Percentiles rank a stretch among this genome's conserved stretches.
Evolutionary conservation across 768 basidiomycete genomes (phyloP).

Genomic region (Mycena vulgaris): DNA sequence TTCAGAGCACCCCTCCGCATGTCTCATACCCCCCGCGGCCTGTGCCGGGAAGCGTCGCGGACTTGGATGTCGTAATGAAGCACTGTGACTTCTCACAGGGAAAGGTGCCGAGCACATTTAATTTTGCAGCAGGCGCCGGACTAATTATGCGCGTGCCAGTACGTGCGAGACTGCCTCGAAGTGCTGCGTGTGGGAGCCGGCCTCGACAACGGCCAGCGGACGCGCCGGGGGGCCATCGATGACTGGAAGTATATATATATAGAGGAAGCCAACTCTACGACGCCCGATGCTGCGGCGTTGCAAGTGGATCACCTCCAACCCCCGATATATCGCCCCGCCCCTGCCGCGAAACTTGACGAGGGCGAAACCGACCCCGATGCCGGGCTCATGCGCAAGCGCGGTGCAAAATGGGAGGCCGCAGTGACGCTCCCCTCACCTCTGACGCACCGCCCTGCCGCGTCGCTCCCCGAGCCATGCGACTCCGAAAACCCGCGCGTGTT

Average conservation of each 20-base stretch:
- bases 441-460: conserved; percentile 59
- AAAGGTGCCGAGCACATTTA: conserved; percentile 63
- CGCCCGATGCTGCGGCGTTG: conserved; percentile 38
- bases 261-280: conserved; percentile 60
- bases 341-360: conserved; percentile 45
- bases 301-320: conserved; percentile 22
- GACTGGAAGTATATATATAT: conserved; percentile 88
- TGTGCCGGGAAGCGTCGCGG: conserved; percentile 84
- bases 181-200: conserved; percentile 89
- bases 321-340: conserved; percentile 42
- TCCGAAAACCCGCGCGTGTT: conserved; percentile 85
- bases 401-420: conserved; percentile 70
- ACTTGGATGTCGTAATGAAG: conserved; percentile 89
- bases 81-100: conserved; percentile 86
- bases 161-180: conserved; percentile 96
- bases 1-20: conserved; percentile 69
- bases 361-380: conserved; percentile 62
- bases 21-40: conserved; percentile 91
- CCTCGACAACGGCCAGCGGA: conserved; percentile 81
- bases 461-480: conserved; percentile 72
- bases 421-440: conserved; percentile 64
- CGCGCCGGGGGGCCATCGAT: conserved; percentile 80
- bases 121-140: not conserved
- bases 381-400: conserved; percentile 71
- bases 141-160: conserved; percentile 59